Percentiles rank a stretch among this genome's conserved stretches.
Evolutionary conservation across 78 protist species (phyloP).

Genomic region (Creolimax fragrantissima): DNA sequence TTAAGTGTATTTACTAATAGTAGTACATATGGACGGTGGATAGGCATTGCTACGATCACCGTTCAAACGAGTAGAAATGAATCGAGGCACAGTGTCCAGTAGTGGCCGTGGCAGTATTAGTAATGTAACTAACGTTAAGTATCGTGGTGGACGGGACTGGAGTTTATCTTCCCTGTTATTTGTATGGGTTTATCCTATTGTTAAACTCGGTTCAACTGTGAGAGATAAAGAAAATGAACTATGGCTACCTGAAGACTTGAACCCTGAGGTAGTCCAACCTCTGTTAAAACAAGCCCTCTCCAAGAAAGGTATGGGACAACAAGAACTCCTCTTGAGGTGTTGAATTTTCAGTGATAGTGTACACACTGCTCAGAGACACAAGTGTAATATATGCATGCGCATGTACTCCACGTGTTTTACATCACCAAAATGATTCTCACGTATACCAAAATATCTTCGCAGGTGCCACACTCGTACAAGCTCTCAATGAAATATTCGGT

Average conservation of each 20-base stretch:
- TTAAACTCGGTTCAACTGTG: neutral
- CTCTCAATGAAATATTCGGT: neutral
- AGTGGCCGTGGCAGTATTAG: too few species aligned
- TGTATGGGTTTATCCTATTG: neutral
- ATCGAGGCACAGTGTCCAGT: too few species aligned
- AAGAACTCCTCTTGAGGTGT: neutral
- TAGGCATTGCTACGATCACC: too few species aligned
- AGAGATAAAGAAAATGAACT: neutral
- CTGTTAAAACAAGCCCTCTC: neutral
- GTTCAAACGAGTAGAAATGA: too few species aligned
- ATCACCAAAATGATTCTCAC: neutral
- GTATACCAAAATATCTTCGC: neutral
- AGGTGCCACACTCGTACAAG: neutral
- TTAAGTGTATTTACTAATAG: too few species aligned
- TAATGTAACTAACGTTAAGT: too few species aligned
- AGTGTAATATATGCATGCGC: neutral
- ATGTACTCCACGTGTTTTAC: neutral
- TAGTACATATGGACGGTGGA: too few species aligned
- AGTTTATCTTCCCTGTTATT: neutral
- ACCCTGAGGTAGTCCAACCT: neutral
- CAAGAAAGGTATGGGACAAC: neutral
- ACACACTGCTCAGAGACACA: neutral
- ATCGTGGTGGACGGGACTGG: too few species aligned
- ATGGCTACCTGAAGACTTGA: neutral
- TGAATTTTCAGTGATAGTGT: neutral